Evolutionary conservation across 371 early-diverging fungal species (phyloP), one percentile per base, ranked within the genome.

Genomic region (Batkoa obscura): DNA sequence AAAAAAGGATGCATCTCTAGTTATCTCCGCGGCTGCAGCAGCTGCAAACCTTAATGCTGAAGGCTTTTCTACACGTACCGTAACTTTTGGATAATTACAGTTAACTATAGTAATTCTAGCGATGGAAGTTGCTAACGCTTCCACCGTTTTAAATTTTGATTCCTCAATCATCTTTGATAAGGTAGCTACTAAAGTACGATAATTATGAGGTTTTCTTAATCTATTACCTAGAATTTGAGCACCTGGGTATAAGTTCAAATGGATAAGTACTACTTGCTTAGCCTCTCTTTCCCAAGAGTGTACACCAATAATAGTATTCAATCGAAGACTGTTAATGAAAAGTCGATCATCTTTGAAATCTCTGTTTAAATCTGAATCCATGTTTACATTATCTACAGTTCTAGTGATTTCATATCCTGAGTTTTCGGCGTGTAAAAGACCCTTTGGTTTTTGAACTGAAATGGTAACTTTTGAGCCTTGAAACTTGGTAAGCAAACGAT

Each of bases 221-320:
- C 39, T 17, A n/a, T 15, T 15, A 33, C 2, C 3, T 9, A 33
- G 6, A n/a, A 35, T 34, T 55, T 31, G 32, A 12, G 15, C 2
- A 36, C 62, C 69, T n/a, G 86, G 78, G 62, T 82, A 79, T 37
- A 92, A 72, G 32, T 70, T 73, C 55, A 97, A 58, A 56, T 84
- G 84, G 55, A 94, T 60, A 1, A 89, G 64, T 6, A 97, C 84
- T 0, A 84, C 76, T 63, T 97, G 96, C 64, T 86, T 88, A 66
- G 89, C 88, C 62, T 88, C 85, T 13, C 95, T 76, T 70, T 97
- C 97, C 88, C 92, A 94, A 13, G 88, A 80, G 64, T 94, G 88
- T 30, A 94, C 83, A 39, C 98, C 98, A 56, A 97, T 84, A 50
- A 97, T 88, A 15, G 89, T 80, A 58, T 75, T 79, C 12, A 88